Evolutionary conservation across 495 filamentous ascomycete species (phyloP), one percentile per base, ranked within the genome.

Genomic region (Penicillium flavigenum): DNA sequence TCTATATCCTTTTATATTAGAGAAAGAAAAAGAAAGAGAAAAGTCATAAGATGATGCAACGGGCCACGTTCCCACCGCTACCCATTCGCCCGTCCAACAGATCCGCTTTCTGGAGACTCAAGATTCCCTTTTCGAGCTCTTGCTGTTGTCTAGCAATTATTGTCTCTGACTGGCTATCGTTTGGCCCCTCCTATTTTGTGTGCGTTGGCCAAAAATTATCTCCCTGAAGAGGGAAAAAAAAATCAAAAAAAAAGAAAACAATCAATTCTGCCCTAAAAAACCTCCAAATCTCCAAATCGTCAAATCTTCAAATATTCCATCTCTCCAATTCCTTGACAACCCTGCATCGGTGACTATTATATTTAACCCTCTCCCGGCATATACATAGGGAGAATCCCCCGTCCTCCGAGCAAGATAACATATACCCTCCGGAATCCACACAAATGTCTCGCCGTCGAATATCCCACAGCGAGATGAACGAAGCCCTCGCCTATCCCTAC

Each of bases 381-480:
- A 48, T 48, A 34, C 46, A 48, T 19, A 32, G n/a, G 46, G 27
- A 36, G 5, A 38, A 26, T 38, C 14, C 38, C 19, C 38, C 31
- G 36, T 11, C 51, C 22, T 59, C 43, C 47, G 49, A 8, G 11
- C 31, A 14, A 39, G 16, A 36, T 14, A 36, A 16, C 14, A 39
- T 47, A 51, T 60, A 55, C 32, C 59, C 41, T 41, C 52, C 51
- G 22, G 22, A 20, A 45, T 43, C 54, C 31, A 71, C 16, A 32
- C 24, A 51, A 58, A 78, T 79, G 76, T 73, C 74, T 65, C 74
- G 73, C 59, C 76, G 74, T 49, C 71, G 73, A 68, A 66, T 70
- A 27, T 76, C 74, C 31, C 67, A 78, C 58, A 76, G 73, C 63
- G 76, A 77, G 63, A 65, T 72, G 63, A 76, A 74, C 46, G 72